A percentile compares a stretch with the other conserved stretches of the same genome.
These are phyloP conservation scores for Lecanicillium sp. DNA, from an alignment of 2,329 filamentous ascomycete species.

Conservation along the genomic window DNA sequence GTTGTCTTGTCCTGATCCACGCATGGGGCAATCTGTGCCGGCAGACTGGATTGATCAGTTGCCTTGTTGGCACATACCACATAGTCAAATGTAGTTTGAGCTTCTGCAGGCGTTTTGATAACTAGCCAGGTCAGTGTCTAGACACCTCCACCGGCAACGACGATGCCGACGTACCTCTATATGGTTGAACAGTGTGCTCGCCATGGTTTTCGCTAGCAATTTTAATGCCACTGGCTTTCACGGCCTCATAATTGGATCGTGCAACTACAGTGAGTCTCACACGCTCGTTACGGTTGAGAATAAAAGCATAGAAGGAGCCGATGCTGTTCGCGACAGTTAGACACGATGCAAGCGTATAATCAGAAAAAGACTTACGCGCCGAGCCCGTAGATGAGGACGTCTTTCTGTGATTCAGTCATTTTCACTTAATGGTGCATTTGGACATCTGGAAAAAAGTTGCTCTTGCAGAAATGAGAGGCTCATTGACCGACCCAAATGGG, in stretches of 20 bases:
- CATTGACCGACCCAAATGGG: too few relatives aligned
- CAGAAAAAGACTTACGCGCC: constrained; percentile 40
- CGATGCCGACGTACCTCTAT: constrained; percentile 25
- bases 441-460: too few relatives aligned
- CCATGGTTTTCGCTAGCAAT: constrained; percentile 49
- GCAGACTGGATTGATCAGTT: too few relatives aligned
- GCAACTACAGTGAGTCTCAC: constrained; percentile 52
- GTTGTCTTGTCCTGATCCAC: constrained; percentile 34
- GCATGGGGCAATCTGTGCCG: constrained; percentile 17
- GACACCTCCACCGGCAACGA: too few relatives aligned
- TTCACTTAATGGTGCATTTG: too few relatives aligned
- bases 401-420: constrained; percentile 11
- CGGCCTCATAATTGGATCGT: constrained; percentile 50
- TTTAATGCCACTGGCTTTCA: constrained; percentile 43
- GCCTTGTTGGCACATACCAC: too few relatives aligned
- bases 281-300: constrained; percentile 33
- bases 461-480: too few relatives aligned
- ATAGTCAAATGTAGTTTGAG: too few relatives aligned
- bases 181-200: constrained; percentile 40
- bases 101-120: too few relatives aligned
- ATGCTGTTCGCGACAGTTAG: constrained; percentile 30
- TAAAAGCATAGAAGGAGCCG: constrained; percentile 50
- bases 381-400: constrained; percentile 43
- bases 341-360: too few relatives aligned
- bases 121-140: too few relatives aligned